Percentiles rank a stretch among this genome's conserved stretches.
Conservation (phyloP, 805 yeast genomes). For the Starmerella sp. region DNA sequence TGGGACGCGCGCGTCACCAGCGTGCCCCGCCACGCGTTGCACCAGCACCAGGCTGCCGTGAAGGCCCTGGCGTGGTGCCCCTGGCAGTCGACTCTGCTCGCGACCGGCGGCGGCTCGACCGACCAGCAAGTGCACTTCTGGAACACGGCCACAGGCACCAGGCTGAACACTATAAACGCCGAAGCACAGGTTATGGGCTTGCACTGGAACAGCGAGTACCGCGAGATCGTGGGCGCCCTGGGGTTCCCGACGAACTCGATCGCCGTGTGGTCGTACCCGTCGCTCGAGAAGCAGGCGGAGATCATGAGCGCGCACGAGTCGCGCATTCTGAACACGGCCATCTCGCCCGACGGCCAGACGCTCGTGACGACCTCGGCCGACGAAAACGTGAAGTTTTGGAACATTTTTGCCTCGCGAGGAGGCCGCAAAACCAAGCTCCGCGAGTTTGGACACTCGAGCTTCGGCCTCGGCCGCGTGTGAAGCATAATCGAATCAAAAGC, state of each 20-base stretch:
- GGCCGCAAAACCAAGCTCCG: neutral
- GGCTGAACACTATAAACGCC: conserved; percentile 76
- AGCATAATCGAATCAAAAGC: neutral
- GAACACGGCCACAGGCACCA: conserved; percentile 85
- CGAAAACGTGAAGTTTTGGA: conserved; percentile 92
- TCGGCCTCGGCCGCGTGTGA: conserved; percentile 1
- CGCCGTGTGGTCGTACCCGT: conserved; percentile 74
- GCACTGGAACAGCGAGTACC: conserved; percentile 57
- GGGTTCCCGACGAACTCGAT: conserved; percentile 85
- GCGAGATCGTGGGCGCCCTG: conserved; percentile 84
- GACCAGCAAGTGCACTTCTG: conserved; percentile 87
- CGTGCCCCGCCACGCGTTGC: conserved; percentile 60
- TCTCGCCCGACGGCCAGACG: conserved; percentile 84
- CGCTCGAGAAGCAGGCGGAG: conserved; percentile 77
- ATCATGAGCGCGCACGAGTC: conserved; percentile 78
- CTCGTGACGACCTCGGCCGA: conserved; percentile 94
- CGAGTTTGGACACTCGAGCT: neutral
- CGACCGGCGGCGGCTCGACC: conserved; percentile 95
- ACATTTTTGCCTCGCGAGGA: conserved; percentile 51
- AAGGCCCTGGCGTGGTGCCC: conserved; percentile 96
- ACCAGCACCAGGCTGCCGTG: conserved; percentile 84
- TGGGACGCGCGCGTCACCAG: conserved; percentile 73
- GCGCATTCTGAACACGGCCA: conserved; percentile 66
- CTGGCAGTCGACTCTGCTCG: conserved; percentile 63
- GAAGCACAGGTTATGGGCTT: conserved; percentile 92